A percentile compares a stretch with the other conserved stretches of the same genome.
Evolutionary conservation across 306 rosid genomes (phyloP).

Genomic region (Citrullus colocynthis): DNA sequence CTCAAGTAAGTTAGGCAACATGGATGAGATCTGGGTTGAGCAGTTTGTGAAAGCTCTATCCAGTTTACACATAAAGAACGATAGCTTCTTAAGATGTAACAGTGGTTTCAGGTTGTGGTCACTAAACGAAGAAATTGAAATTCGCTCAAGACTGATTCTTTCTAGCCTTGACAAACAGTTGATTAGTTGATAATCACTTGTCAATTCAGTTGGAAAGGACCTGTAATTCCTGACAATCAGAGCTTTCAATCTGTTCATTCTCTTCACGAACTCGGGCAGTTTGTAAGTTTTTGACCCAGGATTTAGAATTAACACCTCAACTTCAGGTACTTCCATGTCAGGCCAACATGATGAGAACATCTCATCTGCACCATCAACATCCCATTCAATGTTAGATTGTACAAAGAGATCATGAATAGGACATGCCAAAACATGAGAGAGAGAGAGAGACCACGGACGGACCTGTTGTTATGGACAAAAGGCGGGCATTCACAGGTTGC

Average conservation of each 20-base stretch:
- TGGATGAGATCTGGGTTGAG: slow-evolving; percentile 16
- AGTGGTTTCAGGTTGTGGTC: slow-evolving; percentile 5
- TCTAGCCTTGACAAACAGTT: slow-evolving; percentile 17
- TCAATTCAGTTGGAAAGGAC: slow-evolving; percentile 21
- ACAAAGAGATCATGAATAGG: not conserved
- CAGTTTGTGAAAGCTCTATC: slow-evolving; percentile 23
- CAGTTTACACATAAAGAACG: slow-evolving; percentile 50
- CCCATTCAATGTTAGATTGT: not conserved
- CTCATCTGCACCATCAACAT: slow-evolving; percentile 39
- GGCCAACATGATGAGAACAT: slow-evolving; percentile 31
- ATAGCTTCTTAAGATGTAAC: slow-evolving; percentile 33
- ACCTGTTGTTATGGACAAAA: slow-evolving; percentile 63
- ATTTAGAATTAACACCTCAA: slow-evolving; percentile 48
- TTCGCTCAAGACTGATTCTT: slow-evolving; percentile 47
- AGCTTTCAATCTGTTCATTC: slow-evolving; percentile 45
- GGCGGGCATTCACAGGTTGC: slow-evolving; percentile 21
- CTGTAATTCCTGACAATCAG: slow-evolving; percentile 38
- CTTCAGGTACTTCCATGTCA: slow-evolving; percentile 28
- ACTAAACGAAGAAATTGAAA: slow-evolving; percentile 29
- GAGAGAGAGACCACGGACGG: slow-evolving; percentile 7
- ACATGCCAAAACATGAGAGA: slow-evolving; percentile 17
- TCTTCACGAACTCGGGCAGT: slow-evolving; percentile 33
- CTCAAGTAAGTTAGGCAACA: slow-evolving; percentile 40
- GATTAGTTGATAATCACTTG: slow-evolving; percentile 24
- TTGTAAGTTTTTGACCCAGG: slow-evolving; percentile 16